These are phyloP conservation scores for Penstemon newberryi DNA, from an alignment of 257 asterid genomes.

Conservation along the genomic window DNA sequence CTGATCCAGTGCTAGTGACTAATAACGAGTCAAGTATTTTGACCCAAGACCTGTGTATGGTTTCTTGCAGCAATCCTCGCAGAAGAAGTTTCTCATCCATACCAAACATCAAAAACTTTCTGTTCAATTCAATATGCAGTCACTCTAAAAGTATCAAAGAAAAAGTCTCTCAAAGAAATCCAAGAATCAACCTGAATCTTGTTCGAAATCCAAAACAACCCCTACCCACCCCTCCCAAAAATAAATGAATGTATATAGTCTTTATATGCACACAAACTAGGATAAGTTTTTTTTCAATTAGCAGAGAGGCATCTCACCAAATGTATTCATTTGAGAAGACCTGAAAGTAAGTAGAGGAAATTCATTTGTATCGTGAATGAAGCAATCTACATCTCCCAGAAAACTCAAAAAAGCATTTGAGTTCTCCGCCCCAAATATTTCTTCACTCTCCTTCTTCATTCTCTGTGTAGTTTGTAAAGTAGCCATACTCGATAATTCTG, in stretches of 20 bases:
- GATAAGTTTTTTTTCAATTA: slow-evolving; percentile 22
- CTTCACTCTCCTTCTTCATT: slow-evolving; percentile 49
- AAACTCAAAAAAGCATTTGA: slow-evolving; percentile 40
- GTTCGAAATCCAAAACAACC: slow-evolving; percentile 16
- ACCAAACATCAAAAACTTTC: slow-evolving; percentile 11
- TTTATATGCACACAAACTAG: slow-evolving; percentile 25
- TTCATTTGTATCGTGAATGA: slow-evolving; percentile 49
- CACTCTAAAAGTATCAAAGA: slow-evolving; percentile 6
- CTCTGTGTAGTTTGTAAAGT: slow-evolving; percentile 26
- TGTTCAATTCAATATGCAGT: slow-evolving; percentile 9
- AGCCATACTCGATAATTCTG: slow-evolving; percentile 28
- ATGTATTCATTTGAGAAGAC: slow-evolving; percentile 44
- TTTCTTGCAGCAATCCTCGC: slow-evolving; percentile 12
- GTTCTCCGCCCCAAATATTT: slow-evolving; percentile 31
- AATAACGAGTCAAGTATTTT: slow-evolving; percentile 1
- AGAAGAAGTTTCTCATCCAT: neutral
- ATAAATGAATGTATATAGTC: slow-evolving; percentile 21
- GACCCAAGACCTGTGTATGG: neutral
- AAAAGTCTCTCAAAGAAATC: neutral
- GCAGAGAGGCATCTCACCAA: slow-evolving; percentile 54
- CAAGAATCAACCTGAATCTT: slow-evolving; percentile 19
- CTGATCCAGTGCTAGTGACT: slow-evolving; percentile 20
- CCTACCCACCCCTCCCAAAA: neutral
- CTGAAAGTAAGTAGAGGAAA: slow-evolving; percentile 44
- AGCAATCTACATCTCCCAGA: slow-evolving; percentile 53